These are phyloP conservation scores for Aegilops speltoides DNA, from an alignment of 176 grass and related monocot genomes.

Conservation along the genomic window DNA sequence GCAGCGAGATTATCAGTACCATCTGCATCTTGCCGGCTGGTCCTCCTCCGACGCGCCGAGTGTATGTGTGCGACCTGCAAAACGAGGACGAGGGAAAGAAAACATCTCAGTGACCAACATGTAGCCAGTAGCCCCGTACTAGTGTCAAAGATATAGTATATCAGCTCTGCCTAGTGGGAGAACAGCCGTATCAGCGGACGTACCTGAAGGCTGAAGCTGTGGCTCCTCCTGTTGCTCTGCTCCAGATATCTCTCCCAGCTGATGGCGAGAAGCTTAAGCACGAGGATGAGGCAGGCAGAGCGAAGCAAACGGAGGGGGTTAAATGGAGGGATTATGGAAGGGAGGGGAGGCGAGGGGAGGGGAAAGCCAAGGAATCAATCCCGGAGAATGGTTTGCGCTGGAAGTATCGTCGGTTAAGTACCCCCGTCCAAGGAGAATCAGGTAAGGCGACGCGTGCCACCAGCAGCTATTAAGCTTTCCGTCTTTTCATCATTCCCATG, in stretches of 20 bases:
- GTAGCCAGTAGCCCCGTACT: not conserved
- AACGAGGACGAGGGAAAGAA: not conserved
- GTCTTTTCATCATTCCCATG: not conserved
- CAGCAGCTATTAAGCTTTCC: not conserved
- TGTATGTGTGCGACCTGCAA: not conserved
- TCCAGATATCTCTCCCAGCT: not conserved
- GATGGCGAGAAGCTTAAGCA: not conserved
- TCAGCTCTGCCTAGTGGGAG: not conserved
- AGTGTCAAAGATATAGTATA: not conserved
- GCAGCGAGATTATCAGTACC: constrained; percentile 78
- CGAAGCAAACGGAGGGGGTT: not conserved
- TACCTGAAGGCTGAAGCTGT: not conserved
- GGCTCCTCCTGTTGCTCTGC: not conserved
- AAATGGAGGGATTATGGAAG: not conserved
- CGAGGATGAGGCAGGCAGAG: constrained; percentile 8
- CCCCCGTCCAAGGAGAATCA: not conserved
- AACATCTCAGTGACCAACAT: not conserved
- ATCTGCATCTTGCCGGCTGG: constrained; percentile 43
- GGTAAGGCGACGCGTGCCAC: not conserved
- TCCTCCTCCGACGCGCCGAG: not conserved
- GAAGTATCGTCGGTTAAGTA: constrained; percentile 8
- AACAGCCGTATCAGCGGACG: not conserved
- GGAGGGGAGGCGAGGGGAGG: not conserved
- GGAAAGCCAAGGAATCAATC: not conserved
- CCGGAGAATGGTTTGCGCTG: not conserved